phyloP scores from a whole-genome alignment of 2,329 filamentous ascomycete species.

The Fusarium annulatum region DNA sequence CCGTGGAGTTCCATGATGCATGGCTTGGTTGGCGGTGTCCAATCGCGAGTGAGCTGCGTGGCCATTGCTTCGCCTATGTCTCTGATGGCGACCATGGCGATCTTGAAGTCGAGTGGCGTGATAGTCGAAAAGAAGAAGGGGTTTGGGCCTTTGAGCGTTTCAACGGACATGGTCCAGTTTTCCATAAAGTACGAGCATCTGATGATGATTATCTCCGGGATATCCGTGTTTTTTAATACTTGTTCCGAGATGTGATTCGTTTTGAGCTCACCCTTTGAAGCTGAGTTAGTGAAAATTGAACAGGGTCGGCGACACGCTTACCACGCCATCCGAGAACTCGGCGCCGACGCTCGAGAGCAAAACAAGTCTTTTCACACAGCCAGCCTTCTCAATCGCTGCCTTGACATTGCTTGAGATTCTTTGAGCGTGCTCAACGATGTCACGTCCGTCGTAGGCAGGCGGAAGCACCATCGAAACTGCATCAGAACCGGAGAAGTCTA shows the following conservation, averaged over 20 bases:
- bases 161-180: conserved; percentile 49
- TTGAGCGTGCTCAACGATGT: conserved; percentile 36
- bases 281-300: no score
- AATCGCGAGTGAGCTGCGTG: conserved; percentile 35
- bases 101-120: conserved; percentile 47
- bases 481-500: conserved; percentile 48
- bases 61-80: conserved; percentile 45
- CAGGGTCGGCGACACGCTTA: neutral
- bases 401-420: conserved; percentile 46
- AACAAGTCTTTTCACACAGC: conserved; percentile 46
- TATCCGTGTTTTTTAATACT: conserved; percentile 23
- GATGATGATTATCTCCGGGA: conserved; percentile 46
- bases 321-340: conserved; percentile 48
- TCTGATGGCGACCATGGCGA: conserved; percentile 48
- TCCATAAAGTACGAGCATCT: conserved; percentile 54
- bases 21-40: conserved; percentile 34
- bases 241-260: conserved; percentile 51
- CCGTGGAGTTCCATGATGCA: conserved; percentile 49
- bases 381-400: conserved; percentile 41
- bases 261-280: conserved; percentile 50
- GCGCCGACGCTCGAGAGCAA: conserved; percentile 49
- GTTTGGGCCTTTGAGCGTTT: conserved; percentile 40
- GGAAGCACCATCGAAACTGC: conserved; percentile 49
- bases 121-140: conserved; percentile 51
- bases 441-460: conserved; percentile 40